Evolutionary conservation across 2,329 filamentous ascomycete species (phyloP), one percentile per base, ranked within the genome.

Genomic region (Cyphellophora attinorum): DNA sequence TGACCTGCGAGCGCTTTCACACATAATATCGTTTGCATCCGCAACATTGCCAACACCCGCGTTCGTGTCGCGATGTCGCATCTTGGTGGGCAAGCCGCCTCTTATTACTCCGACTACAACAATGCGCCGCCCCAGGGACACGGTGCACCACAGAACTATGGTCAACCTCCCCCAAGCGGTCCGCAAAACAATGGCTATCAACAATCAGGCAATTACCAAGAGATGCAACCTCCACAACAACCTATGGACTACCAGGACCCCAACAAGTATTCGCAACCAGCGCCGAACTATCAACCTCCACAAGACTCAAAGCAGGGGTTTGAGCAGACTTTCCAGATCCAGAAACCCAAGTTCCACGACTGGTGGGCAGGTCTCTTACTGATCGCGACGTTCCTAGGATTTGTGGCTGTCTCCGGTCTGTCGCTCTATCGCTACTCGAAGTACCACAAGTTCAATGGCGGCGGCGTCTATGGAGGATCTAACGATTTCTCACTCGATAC

Each of bases 281-380:
- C 58, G n/a, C 60, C 60, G 3, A 53, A 54, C 11, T 61, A 62
- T 40, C 50, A 51, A 15, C 46, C 52, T 25, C 52, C 53, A 4
- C 53, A 50, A 19, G 61, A 64, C 31, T 61, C 64, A 43, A 70
- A 72, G 54, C 59, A 62, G 29, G 63, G 54, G 11, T 95, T 93
- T 54, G 76, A 89, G 13, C 73, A 95, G 52, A 74, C 78, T 2
- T 95, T 96, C 67, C 80, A 80, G 59, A 59, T 95, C 34, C 74
- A 84, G 33, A 78, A 67, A 44, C 85, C 85, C n/a, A 93, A 89
- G 57, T 94, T 72, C 62, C 85, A 95, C 51, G 89, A 96, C 55
- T 54, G 83, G 16, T 95, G 88, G 89, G 88, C 88, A 3, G 86
- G 81, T 3, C 62, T 93, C 27, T 63, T 95, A 52, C 74, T 93